Conservation (phyloP, 73 alveolate species). For the Paramecium primaurelia region DNA sequence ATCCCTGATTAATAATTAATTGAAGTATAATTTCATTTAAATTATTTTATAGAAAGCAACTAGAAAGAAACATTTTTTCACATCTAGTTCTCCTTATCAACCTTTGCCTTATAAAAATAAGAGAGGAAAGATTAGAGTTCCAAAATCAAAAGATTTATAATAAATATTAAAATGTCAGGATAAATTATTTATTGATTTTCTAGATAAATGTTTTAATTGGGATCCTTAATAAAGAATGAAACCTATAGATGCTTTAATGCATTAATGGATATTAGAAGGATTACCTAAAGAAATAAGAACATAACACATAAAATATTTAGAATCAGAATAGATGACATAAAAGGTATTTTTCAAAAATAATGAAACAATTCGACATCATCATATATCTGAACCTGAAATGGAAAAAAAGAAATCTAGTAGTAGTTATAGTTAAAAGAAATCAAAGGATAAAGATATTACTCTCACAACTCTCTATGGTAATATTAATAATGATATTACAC, state of each 20-base stretch:
- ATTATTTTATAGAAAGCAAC: not conserved
- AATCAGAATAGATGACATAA: constrained; percentile 37
- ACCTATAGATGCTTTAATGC: constrained; percentile 89
- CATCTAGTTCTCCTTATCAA: constrained; percentile 56
- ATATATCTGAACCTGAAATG: constrained; percentile 46
- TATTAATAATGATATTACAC: not conserved
- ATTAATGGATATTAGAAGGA: constrained; percentile 82
- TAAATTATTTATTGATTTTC: constrained; percentile 73
- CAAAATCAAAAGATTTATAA: constrained; percentile 71
- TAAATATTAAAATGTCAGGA: constrained; percentile 74
- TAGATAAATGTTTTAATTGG: constrained; percentile 86
- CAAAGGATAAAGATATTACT: constrained; percentile 15
- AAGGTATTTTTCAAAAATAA: not conserved
- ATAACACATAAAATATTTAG: constrained; percentile 44
- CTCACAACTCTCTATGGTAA: not conserved
- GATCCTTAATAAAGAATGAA: constrained; percentile 86
- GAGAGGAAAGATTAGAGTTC: constrained; percentile 75
- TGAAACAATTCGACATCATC: not conserved
- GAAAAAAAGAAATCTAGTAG: not conserved
- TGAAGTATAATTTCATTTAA: not conserved
- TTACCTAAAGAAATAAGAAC: constrained; percentile 52
- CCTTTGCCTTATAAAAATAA: constrained; percentile 76
- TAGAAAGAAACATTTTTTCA: constrained; percentile 67
- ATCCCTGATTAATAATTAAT: constrained; percentile 62
- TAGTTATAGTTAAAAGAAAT: not conserved